Conservation (phyloP, 1,284 basidiomycete species). For the Hymenochaete sp. region DNA sequence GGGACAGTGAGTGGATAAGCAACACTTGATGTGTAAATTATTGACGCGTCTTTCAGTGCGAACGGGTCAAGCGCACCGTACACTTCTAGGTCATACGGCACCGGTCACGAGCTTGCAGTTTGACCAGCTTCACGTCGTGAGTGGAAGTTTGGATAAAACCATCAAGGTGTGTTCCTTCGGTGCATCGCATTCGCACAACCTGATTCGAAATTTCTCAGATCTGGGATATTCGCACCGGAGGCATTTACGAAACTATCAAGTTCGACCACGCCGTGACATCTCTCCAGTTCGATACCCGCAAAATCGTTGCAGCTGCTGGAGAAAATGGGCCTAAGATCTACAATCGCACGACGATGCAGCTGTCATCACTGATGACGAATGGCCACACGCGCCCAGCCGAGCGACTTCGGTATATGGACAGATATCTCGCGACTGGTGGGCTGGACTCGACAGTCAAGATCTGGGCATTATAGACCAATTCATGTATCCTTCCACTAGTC, state of each 20-base stretch:
- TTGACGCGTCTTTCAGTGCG: conserved; percentile 79
- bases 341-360: conserved; percentile 90
- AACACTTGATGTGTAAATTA: too few species aligned
- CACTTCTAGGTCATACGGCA: conserved; percentile 86
- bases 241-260: conserved; percentile 80
- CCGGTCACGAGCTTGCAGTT: conserved; percentile 96
- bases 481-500: too few species aligned
- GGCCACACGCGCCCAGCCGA: conserved; percentile 92
- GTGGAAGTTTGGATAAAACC: conserved; percentile 91
- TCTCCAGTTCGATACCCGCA: conserved; percentile 92
- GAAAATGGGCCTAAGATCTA: conserved; percentile 93
- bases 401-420: conserved; percentile 90
- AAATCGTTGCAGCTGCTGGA: conserved; percentile 89
- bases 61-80: conserved; percentile 94
- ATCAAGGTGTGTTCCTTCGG: conserved; percentile 53
- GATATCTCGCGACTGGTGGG: conserved; percentile 88
- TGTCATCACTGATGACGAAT: conserved; percentile 77
- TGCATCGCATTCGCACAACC: conserved; percentile 10
- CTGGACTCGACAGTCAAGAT: conserved; percentile 86
- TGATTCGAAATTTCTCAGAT: conserved; percentile 42
- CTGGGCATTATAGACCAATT: conserved; percentile 75
- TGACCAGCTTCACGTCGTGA: conserved; percentile 90
- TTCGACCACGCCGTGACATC: conserved; percentile 89
- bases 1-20: conserved; percentile 78
- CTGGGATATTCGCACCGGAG: conserved; percentile 94